Percentiles rank a stretch among this genome's conserved stretches.
Evolutionary conservation across 2,329 filamentous ascomycete genomes (phyloP).

Genomic region (Cladophialophora yegresii): DNA sequence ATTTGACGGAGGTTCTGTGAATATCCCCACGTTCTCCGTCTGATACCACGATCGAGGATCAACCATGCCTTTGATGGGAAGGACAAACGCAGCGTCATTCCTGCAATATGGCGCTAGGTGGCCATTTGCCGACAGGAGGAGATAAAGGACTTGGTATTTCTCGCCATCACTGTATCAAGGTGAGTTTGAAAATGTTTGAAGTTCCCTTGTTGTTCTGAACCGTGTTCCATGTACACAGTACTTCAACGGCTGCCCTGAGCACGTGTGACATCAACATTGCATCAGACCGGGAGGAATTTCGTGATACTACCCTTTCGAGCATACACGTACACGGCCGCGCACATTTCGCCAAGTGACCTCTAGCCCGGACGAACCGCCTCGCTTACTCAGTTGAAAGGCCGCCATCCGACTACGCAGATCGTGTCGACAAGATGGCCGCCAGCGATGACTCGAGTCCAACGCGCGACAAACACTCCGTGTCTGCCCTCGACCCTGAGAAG

Average conservation of each 20-base stretch:
- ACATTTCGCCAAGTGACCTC: background rate
- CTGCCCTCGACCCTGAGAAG: constrained; percentile 16
- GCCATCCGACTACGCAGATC: background rate
- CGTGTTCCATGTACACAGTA: background rate
- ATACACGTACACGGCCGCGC: background rate
- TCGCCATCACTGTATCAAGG: background rate
- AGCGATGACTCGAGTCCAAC: constrained; percentile 24
- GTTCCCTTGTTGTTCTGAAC: background rate
- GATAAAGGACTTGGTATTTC: constrained; percentile 2
- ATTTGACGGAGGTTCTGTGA: background rate
- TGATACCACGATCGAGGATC: constrained; percentile 4
- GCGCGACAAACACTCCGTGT: background rate
- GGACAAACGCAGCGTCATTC: constrained; percentile 3
- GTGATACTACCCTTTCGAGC: background rate
- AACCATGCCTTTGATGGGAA: background rate
- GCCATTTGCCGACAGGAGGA: background rate
- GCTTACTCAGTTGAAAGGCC: background rate
- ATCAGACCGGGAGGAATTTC: background rate
- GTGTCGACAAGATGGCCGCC: constrained; percentile 16
- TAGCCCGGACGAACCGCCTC: background rate
- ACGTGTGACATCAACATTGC: background rate
- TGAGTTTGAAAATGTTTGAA: background rate
- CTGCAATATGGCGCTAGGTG: constrained; percentile 2
- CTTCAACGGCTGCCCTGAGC: background rate
- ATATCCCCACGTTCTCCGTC: constrained; percentile 3